Evolutionary conservation across 1,284 basidiomycete genomes (phyloP), one percentile per base, ranked within the genome.

Genomic region (Pascua sp.): DNA sequence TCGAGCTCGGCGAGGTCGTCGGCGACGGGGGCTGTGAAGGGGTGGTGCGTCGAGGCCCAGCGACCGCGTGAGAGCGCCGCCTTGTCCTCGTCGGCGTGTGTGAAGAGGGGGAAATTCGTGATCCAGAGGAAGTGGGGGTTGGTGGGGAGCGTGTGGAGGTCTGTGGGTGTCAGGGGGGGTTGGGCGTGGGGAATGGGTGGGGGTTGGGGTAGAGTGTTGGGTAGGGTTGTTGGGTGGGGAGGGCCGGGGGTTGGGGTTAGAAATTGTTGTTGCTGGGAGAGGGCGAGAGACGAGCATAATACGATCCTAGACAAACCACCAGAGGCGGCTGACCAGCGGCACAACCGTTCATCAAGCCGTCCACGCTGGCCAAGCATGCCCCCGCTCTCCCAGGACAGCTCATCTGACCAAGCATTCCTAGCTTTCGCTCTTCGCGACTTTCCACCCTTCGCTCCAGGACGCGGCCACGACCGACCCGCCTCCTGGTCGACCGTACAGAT

Each of bases 101-200:
- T 95, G 79, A 96, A 96, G 38, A 97, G 82, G 15, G 94, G 94
- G 74, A 97, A 97, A 75, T 96, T 91, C 5, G 91, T 96, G 57
- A 97, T 84, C 93, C 93, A 97, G 15, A 92, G 80, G 76, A 97
- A 93, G 71, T 89, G 85, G n/a, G 90, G 90, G 17, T 77, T 73
- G 32, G 79, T 60, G 3, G 85, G 78, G 8, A 86, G 81, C 8
- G 71, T 73, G 60, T 84, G 80, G 44, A 82, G 79, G 39, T 83
- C 87, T 87, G 47, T 2, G 2, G 24, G 49, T 9, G 53, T n/a
- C n/a, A n/a, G n/a, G n/a, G n/a, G n/a, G n/a, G n/a, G 56, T 32
- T 32, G 24, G 24, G 24, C 24, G 4, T 3, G 24, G 24, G 24
- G n/a, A n/a, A n/a, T n/a, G n/a, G 24, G 24, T 32, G 24, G 3